phyloP scores from a whole-genome alignment of 371 early-diverging fungal genomes.

The Saksenaea vasiformis region DNA sequence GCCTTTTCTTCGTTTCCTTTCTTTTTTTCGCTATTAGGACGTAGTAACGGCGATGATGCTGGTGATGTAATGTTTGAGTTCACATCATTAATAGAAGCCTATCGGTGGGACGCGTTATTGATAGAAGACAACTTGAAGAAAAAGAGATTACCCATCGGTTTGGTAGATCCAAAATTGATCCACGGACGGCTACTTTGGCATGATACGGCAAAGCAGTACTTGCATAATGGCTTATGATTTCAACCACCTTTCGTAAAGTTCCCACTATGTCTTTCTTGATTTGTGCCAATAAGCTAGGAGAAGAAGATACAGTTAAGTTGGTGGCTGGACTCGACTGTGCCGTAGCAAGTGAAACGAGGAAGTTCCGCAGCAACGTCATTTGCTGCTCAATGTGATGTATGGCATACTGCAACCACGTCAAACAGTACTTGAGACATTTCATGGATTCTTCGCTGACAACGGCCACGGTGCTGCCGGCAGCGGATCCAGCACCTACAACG shows the following conservation, averaged over 20 bases:
- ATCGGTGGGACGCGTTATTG: background rate
- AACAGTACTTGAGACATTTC: slow-evolving; percentile 76
- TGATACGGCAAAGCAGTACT: slow-evolving; percentile 84
- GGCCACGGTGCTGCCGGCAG: slow-evolving; percentile 71
- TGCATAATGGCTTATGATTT: slow-evolving; percentile 85
- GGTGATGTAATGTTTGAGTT: slow-evolving; percentile 46
- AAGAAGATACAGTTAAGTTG: slow-evolving; percentile 5
- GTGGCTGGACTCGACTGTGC: slow-evolving; percentile 11
- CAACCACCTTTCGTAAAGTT: slow-evolving; percentile 85
- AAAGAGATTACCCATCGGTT: slow-evolving; percentile 66
- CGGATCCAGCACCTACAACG: slow-evolving; percentile 66
- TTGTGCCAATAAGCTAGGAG: slow-evolving; percentile 51
- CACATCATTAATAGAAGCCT: slow-evolving; percentile 36
- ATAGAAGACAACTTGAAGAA: background rate
- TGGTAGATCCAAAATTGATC: slow-evolving; percentile 86
- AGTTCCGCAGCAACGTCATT: slow-evolving; percentile 66
- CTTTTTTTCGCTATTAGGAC: slow-evolving; percentile 22
- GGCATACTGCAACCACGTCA: slow-evolving; percentile 86
- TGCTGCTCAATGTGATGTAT: slow-evolving; percentile 80
- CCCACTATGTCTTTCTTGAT: slow-evolving; percentile 84
- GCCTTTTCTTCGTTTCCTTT: slow-evolving; percentile 32
- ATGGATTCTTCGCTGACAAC: slow-evolving; percentile 79
- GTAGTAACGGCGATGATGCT: slow-evolving; percentile 38
- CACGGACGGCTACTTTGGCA: slow-evolving; percentile 79
- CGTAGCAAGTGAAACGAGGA: slow-evolving; percentile 59